These are phyloP conservation scores for Drosera spatulata DNA, from an alignment of 179 eudicot genomes.

Conservation along the genomic window DNA sequence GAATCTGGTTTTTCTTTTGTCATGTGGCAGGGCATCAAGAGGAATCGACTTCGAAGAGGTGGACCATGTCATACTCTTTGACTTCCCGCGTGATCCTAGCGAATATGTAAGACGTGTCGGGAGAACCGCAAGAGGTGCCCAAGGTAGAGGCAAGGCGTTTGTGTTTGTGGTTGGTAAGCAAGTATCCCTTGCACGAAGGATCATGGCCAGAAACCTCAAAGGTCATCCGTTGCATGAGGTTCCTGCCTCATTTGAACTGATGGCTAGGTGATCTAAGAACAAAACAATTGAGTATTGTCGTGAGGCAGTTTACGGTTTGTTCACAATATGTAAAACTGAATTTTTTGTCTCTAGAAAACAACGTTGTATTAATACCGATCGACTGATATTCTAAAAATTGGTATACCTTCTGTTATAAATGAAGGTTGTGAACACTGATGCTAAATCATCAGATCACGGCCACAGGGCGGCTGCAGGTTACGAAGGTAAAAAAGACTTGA, in stretches of 20 bases:
- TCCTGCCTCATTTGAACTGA: slow-evolving; percentile 28
- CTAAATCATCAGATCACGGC: too few relatives aligned
- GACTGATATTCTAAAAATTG: too few relatives aligned
- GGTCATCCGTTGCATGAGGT: slow-evolving; percentile 97
- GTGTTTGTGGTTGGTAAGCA: slow-evolving; percentile 92
- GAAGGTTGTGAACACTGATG: too few relatives aligned
- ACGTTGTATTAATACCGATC: too few relatives aligned
- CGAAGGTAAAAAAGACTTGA: too few relatives aligned
- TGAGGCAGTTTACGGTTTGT: too few relatives aligned
- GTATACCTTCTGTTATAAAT: too few relatives aligned
- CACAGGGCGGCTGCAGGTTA: too few relatives aligned
- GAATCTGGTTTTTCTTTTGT: slow-evolving; percentile 2
- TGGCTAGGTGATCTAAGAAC: too few relatives aligned
- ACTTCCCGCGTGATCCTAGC: slow-evolving; percentile 94
- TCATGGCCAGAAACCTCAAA: slow-evolving; percentile 78
- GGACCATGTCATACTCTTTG: slow-evolving; percentile 81
- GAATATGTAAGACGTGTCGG: slow-evolving; percentile 97
- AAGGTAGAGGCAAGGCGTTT: slow-evolving; percentile 76
- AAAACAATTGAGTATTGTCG: too few relatives aligned
- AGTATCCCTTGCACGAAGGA: slow-evolving; percentile 80
- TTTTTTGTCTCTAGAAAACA: too few relatives aligned
- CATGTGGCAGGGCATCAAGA: slow-evolving; percentile 69
- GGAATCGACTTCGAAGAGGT: slow-evolving; percentile 86
- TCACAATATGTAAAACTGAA: too few relatives aligned
- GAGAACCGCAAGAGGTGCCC: slow-evolving; percentile 95